Conservation (phyloP, 148 eudicot genomes). For the Vaccinium vitisidaea region DNA sequence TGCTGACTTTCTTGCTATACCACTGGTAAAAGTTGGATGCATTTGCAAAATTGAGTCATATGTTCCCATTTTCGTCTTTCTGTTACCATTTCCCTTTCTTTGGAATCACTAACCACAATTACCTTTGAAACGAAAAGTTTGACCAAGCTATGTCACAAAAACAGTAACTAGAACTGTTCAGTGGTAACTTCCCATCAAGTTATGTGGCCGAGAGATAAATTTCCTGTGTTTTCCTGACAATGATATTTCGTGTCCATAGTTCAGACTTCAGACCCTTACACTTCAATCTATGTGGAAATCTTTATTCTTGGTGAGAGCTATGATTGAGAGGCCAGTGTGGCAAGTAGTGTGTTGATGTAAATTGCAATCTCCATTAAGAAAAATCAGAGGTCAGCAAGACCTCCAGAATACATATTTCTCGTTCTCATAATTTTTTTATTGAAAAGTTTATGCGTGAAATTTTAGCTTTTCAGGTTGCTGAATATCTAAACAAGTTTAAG, state of each 20-base stretch:
- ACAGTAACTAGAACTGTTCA: not conserved
- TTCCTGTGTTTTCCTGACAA: not conserved
- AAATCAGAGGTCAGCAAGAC: not conserved
- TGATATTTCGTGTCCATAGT: not conserved
- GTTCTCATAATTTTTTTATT: not conserved
- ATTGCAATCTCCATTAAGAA: not conserved
- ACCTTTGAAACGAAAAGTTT: not conserved
- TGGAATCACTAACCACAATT: not conserved
- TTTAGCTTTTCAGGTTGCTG: not conserved
- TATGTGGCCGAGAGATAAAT: not conserved
- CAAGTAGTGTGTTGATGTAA: not conserved
- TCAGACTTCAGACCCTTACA: not conserved
- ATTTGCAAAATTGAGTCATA: not conserved
- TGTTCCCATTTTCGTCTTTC: not conserved
- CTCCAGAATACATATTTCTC: not conserved
- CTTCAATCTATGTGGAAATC: not conserved
- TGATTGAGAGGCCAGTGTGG: constrained; percentile 7
- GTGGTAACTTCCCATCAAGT: not conserved
- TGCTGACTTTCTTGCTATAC: not conserved
- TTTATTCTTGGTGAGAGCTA: not conserved
- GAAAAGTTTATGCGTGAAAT: not conserved
- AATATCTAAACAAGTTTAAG: not conserved
- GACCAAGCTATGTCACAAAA: not conserved
- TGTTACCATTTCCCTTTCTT: not conserved
- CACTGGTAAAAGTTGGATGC: not conserved